Evolutionary conservation across 352 stramenopile species (phyloP).

Genomic region (Pythium monospermum): DNA sequence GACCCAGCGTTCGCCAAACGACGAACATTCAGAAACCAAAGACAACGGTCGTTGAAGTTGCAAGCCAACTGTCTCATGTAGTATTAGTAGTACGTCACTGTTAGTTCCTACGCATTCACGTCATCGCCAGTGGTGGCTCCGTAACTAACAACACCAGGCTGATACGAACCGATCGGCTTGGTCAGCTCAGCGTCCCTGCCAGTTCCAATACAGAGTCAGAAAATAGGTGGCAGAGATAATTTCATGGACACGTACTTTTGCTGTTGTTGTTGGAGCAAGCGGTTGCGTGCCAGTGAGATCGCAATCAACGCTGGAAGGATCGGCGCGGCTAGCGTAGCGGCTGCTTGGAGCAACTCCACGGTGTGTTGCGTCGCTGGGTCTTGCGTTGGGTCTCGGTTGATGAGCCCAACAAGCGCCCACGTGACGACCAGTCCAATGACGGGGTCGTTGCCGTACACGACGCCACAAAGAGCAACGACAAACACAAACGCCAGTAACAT

Average conservation of each 20-base stretch:
- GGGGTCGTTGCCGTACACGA: slow-evolving; percentile 46
- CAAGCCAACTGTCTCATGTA: slow-evolving; percentile 9
- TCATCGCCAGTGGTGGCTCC: slow-evolving; percentile 6
- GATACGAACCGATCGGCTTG: slow-evolving; percentile 13
- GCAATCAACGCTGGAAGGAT: slow-evolving; percentile 7
- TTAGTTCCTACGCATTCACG: no score
- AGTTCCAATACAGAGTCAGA: not conserved
- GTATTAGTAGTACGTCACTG: no score
- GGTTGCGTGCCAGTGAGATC: not conserved
- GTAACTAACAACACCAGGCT: slow-evolving; percentile 2
- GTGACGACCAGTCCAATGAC: slow-evolving; percentile 45
- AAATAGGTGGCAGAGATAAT: not conserved
- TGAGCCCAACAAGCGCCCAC: slow-evolving; percentile 48
- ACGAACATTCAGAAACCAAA: not conserved
- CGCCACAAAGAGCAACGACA: slow-evolving; percentile 31
- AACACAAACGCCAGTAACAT: slow-evolving; percentile 36
- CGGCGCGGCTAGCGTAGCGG: slow-evolving; percentile 25
- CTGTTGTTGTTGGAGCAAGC: not conserved
- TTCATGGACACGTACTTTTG: not conserved
- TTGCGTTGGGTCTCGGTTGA: slow-evolving; percentile 28
- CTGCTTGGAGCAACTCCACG: slow-evolving; percentile 37
- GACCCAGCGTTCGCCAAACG: no score
- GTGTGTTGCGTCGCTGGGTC: slow-evolving; percentile 14
- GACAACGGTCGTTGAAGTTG: slow-evolving; percentile 12
- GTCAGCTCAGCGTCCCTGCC: slow-evolving; percentile 4